Percentiles rank a stretch among this genome's conserved stretches.
phyloP scores from a whole-genome alignment of 306 rosid species.

The Prunus dulcis region DNA sequence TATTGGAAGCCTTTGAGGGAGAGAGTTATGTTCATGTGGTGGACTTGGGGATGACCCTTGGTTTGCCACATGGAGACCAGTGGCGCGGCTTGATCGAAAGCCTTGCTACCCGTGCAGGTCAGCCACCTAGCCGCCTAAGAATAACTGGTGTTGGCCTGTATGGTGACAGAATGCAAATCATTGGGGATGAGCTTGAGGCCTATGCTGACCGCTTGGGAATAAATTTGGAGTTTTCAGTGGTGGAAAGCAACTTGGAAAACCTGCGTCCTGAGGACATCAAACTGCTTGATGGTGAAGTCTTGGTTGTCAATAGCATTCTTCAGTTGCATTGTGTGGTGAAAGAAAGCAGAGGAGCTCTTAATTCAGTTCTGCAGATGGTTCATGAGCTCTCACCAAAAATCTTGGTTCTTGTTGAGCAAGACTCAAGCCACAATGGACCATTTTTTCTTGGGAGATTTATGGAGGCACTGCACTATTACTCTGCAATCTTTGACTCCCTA shows the following conservation, averaged over 20 bases:
- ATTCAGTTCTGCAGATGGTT: conserved; percentile 65
- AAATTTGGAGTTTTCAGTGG: conserved; percentile 46
- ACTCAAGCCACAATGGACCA: conserved; percentile 90
- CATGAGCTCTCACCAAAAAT: conserved; percentile 63
- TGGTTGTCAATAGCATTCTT: conserved; percentile 75
- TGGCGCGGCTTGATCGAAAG: conserved; percentile 61
- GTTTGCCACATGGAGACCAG: conserved; percentile 66
- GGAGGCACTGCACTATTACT: conserved; percentile 84
- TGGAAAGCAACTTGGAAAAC: conserved; percentile 59
- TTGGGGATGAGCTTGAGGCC: conserved; percentile 56
- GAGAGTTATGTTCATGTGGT: conserved; percentile 76
- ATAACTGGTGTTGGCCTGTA: conserved; percentile 65
- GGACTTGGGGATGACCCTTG: conserved; percentile 78
- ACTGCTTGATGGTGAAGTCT: conserved; percentile 50
- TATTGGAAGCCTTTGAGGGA: conserved; percentile 98
- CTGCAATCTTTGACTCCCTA: conserved; percentile 82
- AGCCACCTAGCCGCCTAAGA: conserved; percentile 35
- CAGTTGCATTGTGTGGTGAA: conserved; percentile 89
- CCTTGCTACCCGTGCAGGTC: conserved; percentile 33
- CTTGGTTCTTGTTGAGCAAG: conserved; percentile 75
- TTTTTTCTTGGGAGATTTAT: conserved; percentile 90
- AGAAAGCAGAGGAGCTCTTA: conserved; percentile 83
- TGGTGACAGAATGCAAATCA: conserved; percentile 33
- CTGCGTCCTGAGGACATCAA: conserved; percentile 46
- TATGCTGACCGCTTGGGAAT: conserved; percentile 49